Percentiles rank a stretch among this genome's conserved stretches.
These are phyloP conservation scores for Alternaria brassicicola DNA, from an alignment of 2,329 filamentous ascomycete species.

Conservation along the genomic window DNA sequence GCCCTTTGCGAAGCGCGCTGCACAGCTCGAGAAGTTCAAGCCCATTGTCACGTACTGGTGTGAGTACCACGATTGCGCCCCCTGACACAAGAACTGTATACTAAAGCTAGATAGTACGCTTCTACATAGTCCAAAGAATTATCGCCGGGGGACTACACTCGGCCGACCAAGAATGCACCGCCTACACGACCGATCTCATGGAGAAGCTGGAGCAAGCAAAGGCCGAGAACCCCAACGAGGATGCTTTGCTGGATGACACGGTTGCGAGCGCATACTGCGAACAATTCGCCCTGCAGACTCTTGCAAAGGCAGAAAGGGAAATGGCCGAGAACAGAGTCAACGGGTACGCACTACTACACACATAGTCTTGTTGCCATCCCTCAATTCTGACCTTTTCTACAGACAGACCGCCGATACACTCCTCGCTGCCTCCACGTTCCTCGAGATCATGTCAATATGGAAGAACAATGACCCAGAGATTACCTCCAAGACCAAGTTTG, in stretches of 20 bases:
- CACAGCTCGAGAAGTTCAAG: conserved; percentile 81
- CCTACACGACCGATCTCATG: conserved; percentile 84
- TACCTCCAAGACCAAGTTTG: conserved; percentile 88
- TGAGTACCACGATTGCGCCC: conserved; percentile 56
- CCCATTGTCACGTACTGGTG: conserved; percentile 96
- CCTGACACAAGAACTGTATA: neutral
- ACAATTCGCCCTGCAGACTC: conserved; percentile 89
- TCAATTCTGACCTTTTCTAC: conserved; percentile 7
- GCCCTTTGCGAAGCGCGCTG: conserved; percentile 81
- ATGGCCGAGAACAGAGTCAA: conserved; percentile 84
- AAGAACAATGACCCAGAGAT: conserved; percentile 73
- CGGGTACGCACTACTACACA: conserved; percentile 57
- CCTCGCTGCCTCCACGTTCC: conserved; percentile 88
- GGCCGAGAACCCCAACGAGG: conserved; percentile 73
- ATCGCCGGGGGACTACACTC: conserved; percentile 80
- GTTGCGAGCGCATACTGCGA: conserved; percentile 92
- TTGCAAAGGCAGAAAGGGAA: conserved; percentile 81
- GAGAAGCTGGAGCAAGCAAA: conserved; percentile 89
- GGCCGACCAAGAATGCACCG: conserved; percentile 75
- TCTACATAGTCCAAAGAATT: conserved; percentile 88
- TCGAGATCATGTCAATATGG: conserved; percentile 89
- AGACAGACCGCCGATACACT: conserved; percentile 95
- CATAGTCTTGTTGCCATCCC: neutral
- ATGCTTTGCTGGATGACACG: conserved; percentile 82
- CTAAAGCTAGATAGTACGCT: conserved; percentile 37